Evolutionary conservation across 169 alveolate genomes (phyloP).

Genomic region (Plasmodium relictum): DNA sequence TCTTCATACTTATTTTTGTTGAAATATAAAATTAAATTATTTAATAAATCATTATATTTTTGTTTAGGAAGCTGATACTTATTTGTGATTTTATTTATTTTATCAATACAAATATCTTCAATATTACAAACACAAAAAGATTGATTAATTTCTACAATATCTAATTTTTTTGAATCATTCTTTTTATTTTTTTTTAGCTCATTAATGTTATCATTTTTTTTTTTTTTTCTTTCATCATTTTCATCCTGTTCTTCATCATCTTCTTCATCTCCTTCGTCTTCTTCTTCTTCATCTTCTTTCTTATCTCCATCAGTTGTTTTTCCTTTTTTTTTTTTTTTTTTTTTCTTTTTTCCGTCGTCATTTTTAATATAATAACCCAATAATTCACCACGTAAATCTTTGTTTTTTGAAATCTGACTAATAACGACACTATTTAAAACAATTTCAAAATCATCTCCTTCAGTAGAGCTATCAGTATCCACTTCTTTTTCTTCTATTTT

Average conservation of each 20-base stretch:
- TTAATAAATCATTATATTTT: constrained; percentile 55
- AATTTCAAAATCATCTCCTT: constrained; percentile 75
- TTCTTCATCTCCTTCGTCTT: constrained; percentile 24
- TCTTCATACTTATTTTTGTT: constrained; percentile 73
- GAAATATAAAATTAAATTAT: constrained; percentile 68
- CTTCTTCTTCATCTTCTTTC: constrained; percentile 5
- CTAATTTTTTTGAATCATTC: constrained; percentile 52
- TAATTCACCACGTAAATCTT: constrained; percentile 74
- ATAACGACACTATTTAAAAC: constrained; percentile 71
- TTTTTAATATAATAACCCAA: constrained; percentile 69
- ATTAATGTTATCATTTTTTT: neutral
- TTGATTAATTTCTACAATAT: constrained; percentile 64
- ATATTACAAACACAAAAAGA: constrained; percentile 70
- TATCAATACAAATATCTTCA: constrained; percentile 75
- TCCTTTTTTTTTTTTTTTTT: constrained; percentile 48
- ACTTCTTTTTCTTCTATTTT: constrained; percentile 28
- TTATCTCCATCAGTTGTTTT: neutral
- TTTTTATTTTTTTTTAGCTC: constrained; percentile 44
- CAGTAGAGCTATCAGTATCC: constrained; percentile 39
- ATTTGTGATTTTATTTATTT: constrained; percentile 29
- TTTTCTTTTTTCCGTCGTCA: constrained; percentile 26
- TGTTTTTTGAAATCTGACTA: constrained; percentile 62
- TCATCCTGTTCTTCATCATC: constrained; percentile 23
- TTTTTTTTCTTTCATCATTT: neutral
- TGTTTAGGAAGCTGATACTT: constrained; percentile 64